Conservation (phyloP, 495 filamentous ascomycete species). For the Penicillium arizonense region DNA sequence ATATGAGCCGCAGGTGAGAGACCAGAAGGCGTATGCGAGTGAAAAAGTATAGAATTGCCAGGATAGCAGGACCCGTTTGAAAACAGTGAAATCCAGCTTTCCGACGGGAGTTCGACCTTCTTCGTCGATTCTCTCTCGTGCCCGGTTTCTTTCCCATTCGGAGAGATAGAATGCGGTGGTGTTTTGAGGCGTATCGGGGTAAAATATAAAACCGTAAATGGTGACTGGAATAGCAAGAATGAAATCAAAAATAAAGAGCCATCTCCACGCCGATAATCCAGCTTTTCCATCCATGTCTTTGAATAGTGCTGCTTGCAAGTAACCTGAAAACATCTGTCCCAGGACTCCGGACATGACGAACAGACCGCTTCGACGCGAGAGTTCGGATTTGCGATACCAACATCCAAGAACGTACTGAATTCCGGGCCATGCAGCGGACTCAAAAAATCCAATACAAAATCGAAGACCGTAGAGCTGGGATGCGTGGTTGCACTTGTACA, state of each 20-base stretch:
- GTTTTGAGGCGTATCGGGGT: slow-evolving; percentile 11
- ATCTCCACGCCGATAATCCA: slow-evolving; percentile 58
- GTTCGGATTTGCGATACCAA: slow-evolving; percentile 25
- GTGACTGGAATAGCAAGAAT: slow-evolving; percentile 18
- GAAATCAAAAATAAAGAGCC: slow-evolving; percentile 67
- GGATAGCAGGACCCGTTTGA: slow-evolving; percentile 27
- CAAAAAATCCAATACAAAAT: slow-evolving; percentile 14
- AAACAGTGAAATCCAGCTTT: slow-evolving; percentile 19
- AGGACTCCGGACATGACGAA: slow-evolving; percentile 15
- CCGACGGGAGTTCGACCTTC: slow-evolving; percentile 6
- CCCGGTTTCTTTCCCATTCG: slow-evolving; percentile 3
- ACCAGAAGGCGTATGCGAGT: slow-evolving; percentile 18
- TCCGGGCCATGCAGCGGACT: slow-evolving; percentile 15
- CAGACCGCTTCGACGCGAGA: slow-evolving; percentile 9
- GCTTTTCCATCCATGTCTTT: slow-evolving; percentile 47
- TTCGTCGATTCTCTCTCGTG: slow-evolving; percentile 6
- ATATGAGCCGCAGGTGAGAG: slow-evolving; percentile 10
- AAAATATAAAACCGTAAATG: slow-evolving; percentile 11
- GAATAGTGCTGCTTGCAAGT: slow-evolving; percentile 14
- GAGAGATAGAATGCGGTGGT: slow-evolving; percentile 13
- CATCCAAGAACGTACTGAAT: slow-evolving; percentile 14
- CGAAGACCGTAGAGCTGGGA: slow-evolving; percentile 13
- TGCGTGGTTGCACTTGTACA: slow-evolving; percentile 10
- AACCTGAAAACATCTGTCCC: slow-evolving; percentile 16
- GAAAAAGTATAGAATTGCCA: slow-evolving; percentile 38